These are phyloP conservation scores for Candolleomyces eurysporus DNA, from an alignment of 768 basidiomycete species.

Conservation along the genomic window DNA sequence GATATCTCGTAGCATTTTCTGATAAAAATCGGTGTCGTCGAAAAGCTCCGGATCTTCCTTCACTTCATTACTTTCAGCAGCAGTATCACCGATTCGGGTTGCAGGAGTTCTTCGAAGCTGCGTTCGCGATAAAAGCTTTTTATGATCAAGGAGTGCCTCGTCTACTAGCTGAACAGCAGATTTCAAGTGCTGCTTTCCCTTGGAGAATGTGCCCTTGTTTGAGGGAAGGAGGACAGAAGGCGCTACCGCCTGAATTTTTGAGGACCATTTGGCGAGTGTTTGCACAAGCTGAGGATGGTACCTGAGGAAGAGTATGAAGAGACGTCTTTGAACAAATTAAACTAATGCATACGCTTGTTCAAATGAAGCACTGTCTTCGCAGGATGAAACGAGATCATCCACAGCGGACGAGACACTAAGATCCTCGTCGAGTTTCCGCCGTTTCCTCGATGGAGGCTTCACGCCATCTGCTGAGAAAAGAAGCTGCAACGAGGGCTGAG, in stretches of 20 bases:
- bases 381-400: slow-evolving; percentile 41
- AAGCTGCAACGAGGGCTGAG: slow-evolving; percentile 27
- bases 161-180: slow-evolving; percentile 76
- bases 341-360: slow-evolving; percentile 49
- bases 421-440: slow-evolving; percentile 40
- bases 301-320: slow-evolving; percentile 35
- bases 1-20: slow-evolving; percentile 85
- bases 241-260: slow-evolving; percentile 91
- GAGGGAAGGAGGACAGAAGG: slow-evolving; percentile 71
- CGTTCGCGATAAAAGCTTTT: slow-evolving; percentile 63
- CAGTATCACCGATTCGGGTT: slow-evolving; percentile 34
- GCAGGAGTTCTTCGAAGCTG: slow-evolving; percentile 52
- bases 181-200: slow-evolving; percentile 53
- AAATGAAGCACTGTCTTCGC: slow-evolving; percentile 39
- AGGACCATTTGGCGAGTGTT: slow-evolving; percentile 91
- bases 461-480: slow-evolving; percentile 46
- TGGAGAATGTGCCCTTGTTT: slow-evolving; percentile 68
- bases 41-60: slow-evolving; percentile 53
- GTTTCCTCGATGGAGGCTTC: slow-evolving; percentile 54
- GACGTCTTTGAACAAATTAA: not conserved
- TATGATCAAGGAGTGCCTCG: slow-evolving; percentile 60
- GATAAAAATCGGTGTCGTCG: slow-evolving; percentile 93
- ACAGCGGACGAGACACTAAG: slow-evolving; percentile 28
- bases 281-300: slow-evolving; percentile 69
- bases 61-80: slow-evolving; percentile 29